These are phyloP conservation scores for Fraxinus greggii DNA, from an alignment of 305 asterid species.

Conservation along the genomic window DNA sequence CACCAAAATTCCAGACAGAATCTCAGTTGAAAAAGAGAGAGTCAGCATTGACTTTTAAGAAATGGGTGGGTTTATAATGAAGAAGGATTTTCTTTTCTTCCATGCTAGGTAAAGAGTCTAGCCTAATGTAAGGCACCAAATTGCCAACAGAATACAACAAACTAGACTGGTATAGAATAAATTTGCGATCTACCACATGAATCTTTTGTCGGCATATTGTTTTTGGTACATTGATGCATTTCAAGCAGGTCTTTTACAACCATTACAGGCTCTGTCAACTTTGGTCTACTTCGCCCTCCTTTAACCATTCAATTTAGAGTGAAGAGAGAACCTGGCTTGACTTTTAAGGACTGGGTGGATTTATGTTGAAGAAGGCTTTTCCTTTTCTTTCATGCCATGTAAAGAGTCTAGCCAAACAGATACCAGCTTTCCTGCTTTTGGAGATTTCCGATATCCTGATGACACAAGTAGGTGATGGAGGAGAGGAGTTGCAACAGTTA, in stretches of 20 bases:
- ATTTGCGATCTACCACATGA: not conserved
- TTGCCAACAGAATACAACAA: not conserved
- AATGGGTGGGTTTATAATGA: slow-evolving; percentile 71
- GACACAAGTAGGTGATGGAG: not conserved
- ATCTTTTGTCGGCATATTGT: not conserved
- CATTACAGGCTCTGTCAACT: not conserved
- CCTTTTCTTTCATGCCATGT: not conserved
- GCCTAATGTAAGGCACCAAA: not conserved
- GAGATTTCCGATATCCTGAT: not conserved
- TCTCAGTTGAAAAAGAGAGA: slow-evolving; percentile 76
- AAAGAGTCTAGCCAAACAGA: not conserved
- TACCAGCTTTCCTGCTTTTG: not conserved
- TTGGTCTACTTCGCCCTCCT: not conserved
- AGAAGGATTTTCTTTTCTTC: slow-evolving; percentile 13
- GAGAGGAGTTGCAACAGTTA: not conserved
- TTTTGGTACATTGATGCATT: not conserved
- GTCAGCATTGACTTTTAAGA: slow-evolving; percentile 69
- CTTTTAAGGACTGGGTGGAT: not conserved
- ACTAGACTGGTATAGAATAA: not conserved
- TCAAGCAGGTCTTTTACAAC: not conserved
- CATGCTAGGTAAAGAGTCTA: not conserved
- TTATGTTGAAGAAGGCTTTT: not conserved
- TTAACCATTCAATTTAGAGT: not conserved
- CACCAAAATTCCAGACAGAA: slow-evolving; percentile 78
- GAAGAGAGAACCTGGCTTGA: not conserved